Conservation (phyloP, 805 yeast genomes). For the Lachancea quebecensis region DNA sequence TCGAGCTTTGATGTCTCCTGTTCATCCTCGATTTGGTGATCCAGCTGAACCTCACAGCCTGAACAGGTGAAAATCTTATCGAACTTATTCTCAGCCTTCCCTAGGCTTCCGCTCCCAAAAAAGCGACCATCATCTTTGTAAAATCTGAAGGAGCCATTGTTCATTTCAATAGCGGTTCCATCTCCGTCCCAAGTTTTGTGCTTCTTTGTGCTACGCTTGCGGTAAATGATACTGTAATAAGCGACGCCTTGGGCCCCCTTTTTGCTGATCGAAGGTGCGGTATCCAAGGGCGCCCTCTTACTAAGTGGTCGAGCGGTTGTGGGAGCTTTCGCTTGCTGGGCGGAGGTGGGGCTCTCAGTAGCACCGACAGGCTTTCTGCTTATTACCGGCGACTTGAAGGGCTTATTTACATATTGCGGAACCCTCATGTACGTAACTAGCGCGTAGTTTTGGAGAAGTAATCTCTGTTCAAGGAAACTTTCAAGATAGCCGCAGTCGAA, state of each 20-base stretch:
- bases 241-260: conserved; percentile 1
- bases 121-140: conserved; percentile 25
- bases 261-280: conserved; percentile 1
- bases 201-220: conserved; percentile 69
- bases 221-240: conserved; percentile 44
- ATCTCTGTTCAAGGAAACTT: too few species aligned
- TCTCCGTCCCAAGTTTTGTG: conserved; percentile 96
- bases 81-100: conserved; percentile 20
- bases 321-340: not conserved
- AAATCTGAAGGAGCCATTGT: conserved; percentile 18
- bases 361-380: conserved; percentile 14
- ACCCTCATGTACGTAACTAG: conserved; percentile 13
- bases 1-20: not conserved
- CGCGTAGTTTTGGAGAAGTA: too few species aligned
- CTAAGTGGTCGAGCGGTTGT: not conserved
- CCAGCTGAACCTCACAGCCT: conserved; percentile 55
- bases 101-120: conserved; percentile 21
- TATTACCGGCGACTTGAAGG: conserved; percentile 38
- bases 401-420: conserved; percentile 36
- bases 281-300: not conserved
- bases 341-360: not conserved
- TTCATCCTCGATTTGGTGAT: conserved; percentile 33
- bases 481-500: too few species aligned
- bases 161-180: conserved; percentile 46
- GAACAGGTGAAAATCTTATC: conserved; percentile 47